Conservation (phyloP, 1,284 basidiomycete genomes). For the Irpex lacteus region DNA sequence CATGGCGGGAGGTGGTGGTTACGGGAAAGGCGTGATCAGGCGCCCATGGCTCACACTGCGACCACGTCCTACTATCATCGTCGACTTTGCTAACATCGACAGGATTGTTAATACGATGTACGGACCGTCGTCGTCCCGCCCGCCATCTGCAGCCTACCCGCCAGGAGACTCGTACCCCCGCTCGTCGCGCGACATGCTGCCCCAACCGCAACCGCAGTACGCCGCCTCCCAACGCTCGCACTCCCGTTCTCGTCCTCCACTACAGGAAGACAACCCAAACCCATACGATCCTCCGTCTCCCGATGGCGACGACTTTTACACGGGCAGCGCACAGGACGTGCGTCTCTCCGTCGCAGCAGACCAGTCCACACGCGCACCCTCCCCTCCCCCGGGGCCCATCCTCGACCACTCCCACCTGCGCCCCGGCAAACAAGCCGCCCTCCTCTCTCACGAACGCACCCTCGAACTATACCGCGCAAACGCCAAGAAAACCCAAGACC, state of each 20-base stretch:
- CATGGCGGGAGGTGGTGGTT: conserved; percentile 35
- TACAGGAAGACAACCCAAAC: conserved; percentile 27
- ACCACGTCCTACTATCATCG: too few relatives aligned
- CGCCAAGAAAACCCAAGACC: conserved; percentile 98
- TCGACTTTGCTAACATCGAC: too few relatives aligned
- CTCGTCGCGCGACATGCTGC: not conserved
- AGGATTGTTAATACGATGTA: conserved; percentile 4
- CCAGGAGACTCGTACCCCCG: conserved; percentile 1
- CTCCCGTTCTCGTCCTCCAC: conserved; percentile 17
- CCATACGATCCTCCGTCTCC: conserved; percentile 25
- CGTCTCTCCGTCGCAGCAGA: conserved; percentile 29
- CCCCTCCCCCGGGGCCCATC: conserved; percentile 58
- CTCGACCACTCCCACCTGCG: conserved; percentile 93
- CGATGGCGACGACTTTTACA: conserved; percentile 39
- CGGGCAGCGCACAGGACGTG: conserved; percentile 26
- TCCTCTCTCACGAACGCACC: conserved; percentile 93
- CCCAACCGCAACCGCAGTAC: conserved; percentile 22
- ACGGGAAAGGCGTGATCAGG: not conserved
- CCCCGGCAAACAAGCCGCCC: conserved; percentile 88
- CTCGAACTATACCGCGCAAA: conserved; percentile 96
- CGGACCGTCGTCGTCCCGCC: conserved; percentile 10
- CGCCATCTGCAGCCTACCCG: conserved; percentile 2
- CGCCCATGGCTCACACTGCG: not conserved
- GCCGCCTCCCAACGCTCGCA: conserved; percentile 21
- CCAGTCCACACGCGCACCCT: conserved; percentile 45